phyloP scores from a whole-genome alignment of 306 rosid species.

The Dalbergia cultrata region DNA sequence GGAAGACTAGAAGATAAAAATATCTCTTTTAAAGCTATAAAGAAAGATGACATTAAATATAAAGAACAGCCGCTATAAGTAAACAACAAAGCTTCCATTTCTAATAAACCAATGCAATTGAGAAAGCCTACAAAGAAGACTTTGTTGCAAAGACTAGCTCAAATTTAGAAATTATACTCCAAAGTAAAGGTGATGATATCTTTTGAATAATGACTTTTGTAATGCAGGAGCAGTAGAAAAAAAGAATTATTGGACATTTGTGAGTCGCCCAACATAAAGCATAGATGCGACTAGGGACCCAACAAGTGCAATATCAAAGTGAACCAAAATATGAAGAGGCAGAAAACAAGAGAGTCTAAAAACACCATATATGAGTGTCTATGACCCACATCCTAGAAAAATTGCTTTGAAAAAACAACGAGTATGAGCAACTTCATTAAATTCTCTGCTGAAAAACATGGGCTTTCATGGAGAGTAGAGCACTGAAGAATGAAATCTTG shows the following conservation, averaged over 20 bases:
- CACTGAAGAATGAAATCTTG: conserved; percentile 7
- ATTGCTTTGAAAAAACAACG: not conserved
- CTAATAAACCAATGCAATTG: conserved; percentile 24
- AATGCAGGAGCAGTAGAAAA: too few relatives aligned
- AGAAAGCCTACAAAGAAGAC: conserved; percentile 8
- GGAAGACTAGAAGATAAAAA: not conserved
- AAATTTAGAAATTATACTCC: conserved; percentile 24
- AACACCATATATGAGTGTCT: conserved; percentile 3
- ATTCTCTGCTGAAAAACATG: conserved; percentile 14
- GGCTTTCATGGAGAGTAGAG: conserved; percentile 17
- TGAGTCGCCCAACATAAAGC: too few relatives aligned
- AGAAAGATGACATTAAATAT: conserved; percentile 1
- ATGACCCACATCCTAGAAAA: not conserved
- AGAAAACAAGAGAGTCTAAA: conserved; percentile 3
- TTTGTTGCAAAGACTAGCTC: conserved; percentile 7
- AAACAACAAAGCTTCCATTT: conserved; percentile 30
- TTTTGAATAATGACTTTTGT: conserved; percentile 17
- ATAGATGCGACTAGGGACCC: too few relatives aligned
- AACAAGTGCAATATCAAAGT: not conserved
- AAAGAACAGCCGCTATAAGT: conserved; percentile 7
- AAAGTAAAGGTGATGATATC: conserved; percentile 16
- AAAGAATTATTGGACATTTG: too few relatives aligned
- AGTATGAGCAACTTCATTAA: conserved; percentile 7
- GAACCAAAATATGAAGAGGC: conserved; percentile 15
- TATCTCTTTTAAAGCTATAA: conserved; percentile 1